Evolutionary conservation across 305 asterid genomes (phyloP).

Genomic region (Fraxinus nigra): DNA sequence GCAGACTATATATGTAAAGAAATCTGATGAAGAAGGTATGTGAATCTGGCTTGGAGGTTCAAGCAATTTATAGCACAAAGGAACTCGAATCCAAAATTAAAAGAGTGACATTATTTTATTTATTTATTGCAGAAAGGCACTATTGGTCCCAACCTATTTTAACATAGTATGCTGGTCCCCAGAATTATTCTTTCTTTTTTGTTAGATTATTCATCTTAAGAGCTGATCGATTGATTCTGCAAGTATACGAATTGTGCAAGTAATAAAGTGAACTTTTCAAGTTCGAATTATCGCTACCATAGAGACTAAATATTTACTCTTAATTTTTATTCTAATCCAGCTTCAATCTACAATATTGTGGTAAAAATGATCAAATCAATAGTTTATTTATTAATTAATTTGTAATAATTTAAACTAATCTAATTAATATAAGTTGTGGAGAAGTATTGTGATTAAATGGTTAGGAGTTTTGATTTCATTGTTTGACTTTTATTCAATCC

Average conservation of each 20-base stretch:
- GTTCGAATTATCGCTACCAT: too few relatives aligned
- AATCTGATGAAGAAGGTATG: slow-evolving; percentile 8
- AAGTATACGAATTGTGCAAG: not conserved
- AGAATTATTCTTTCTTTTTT: not conserved
- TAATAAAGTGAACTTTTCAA: too few relatives aligned
- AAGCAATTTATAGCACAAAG: slow-evolving; percentile 16
- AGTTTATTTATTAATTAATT: not conserved
- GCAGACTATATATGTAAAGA: slow-evolving; percentile 8
- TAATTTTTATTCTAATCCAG: too few relatives aligned
- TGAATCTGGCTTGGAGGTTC: not conserved
- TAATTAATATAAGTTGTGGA: not conserved
- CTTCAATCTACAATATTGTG: not conserved
- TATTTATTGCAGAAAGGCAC: not conserved
- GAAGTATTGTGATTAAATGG: not conserved
- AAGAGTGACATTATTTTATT: not conserved
- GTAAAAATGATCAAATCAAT: not conserved
- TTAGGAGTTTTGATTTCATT: not conserved
- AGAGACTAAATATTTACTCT: not conserved
- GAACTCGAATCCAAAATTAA: slow-evolving; percentile 3
- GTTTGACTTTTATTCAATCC: not conserved
- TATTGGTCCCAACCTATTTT: not conserved
- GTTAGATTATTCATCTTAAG: not conserved
- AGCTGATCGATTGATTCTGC: not conserved
- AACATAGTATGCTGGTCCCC: not conserved
- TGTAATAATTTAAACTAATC: too few relatives aligned